These are phyloP conservation scores for Pezicula radicicola DNA, from an alignment of 2,329 filamentous ascomycete species.

Conservation along the genomic window DNA sequence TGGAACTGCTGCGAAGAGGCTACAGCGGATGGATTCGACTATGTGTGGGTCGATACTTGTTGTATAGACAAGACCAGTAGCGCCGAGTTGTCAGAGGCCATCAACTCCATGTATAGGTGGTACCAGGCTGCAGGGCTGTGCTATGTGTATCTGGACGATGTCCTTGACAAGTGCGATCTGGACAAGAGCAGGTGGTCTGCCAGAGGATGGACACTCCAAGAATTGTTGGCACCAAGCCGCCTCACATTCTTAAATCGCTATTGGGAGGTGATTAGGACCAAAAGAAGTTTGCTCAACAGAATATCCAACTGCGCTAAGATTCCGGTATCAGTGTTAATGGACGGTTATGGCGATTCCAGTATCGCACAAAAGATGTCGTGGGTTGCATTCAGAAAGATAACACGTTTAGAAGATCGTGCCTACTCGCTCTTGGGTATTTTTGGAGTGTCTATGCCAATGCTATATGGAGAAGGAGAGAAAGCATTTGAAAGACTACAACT, in stretches of 20 bases:
- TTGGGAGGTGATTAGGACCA: constrained; percentile 7
- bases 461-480: constrained; percentile 27
- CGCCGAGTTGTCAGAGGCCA: constrained; percentile 16
- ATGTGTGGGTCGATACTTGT: constrained; percentile 9
- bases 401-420: constrained; percentile 22
- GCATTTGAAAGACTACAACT: constrained; percentile 27
- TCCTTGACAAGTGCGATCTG: too few species aligned
- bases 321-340: constrained; percentile 18
- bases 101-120: constrained; percentile 19
- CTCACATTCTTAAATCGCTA: constrained; percentile 12
- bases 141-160: constrained; percentile 11
- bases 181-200: constrained; percentile 6
- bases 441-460: constrained; percentile 31
- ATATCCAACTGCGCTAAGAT: constrained; percentile 26
- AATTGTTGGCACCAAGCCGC: constrained; percentile 8
- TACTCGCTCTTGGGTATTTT: constrained; percentile 29
- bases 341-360: constrained; percentile 20
- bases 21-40: constrained; percentile 3
- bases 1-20: constrained; percentile 5
- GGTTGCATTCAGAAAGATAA: constrained; percentile 30
- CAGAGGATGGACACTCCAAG: constrained; percentile 11
- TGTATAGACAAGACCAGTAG: constrained; percentile 22
- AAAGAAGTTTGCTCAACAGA: constrained; percentile 3
- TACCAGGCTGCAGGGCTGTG: constrained; percentile 13
- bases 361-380: constrained; percentile 33